A percentile compares a stretch with the other conserved stretches of the same genome.
Evolutionary conservation across 1,139 yeast species (phyloP).

Genomic region (Suhomyces anneliseae): DNA sequence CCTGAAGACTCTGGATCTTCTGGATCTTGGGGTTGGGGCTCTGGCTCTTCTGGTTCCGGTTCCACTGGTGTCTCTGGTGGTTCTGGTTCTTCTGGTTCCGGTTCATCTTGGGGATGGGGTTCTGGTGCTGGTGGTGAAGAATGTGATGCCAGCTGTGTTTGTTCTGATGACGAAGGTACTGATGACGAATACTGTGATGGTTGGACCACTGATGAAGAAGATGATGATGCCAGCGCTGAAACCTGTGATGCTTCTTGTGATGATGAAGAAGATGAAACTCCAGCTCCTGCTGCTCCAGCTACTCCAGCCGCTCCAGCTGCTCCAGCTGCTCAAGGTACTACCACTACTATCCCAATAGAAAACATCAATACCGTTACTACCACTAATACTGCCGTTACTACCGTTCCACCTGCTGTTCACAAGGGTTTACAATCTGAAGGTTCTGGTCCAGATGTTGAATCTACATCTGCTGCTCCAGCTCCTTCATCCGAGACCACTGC

Average conservation of each 20-base stretch:
- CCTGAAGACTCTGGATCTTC: constrained; percentile 1
- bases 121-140: constrained; percentile 37
- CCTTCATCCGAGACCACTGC: constrained; percentile 2
- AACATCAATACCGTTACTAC: constrained; percentile 5
- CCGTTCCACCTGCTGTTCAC: constrained; percentile 6
- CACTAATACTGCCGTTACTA: constrained; percentile 7
- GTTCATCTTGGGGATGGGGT: constrained; percentile 1
- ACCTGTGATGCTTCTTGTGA: constrained; percentile 3
- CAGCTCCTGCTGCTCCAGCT: background rate
- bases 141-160: constrained; percentile 44
- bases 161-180: constrained; percentile 26
- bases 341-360: background rate
- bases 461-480: constrained; percentile 5
- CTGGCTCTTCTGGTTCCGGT: constrained; percentile 30
- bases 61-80: constrained; percentile 24
- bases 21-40: constrained; percentile 2
- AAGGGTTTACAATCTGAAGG: background rate
- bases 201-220: constrained; percentile 51
- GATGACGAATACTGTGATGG: constrained; percentile 23
- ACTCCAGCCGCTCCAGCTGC: constrained; percentile 3
- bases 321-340: constrained; percentile 4
- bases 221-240: constrained; percentile 4
- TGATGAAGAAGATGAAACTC: constrained; percentile 3
- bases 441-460: background rate
- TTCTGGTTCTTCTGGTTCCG: constrained; percentile 2